Evolutionary conservation across 345 rosid species (phyloP), one percentile per base, ranked within the genome.

Genomic region (Citrus trifoliata): DNA sequence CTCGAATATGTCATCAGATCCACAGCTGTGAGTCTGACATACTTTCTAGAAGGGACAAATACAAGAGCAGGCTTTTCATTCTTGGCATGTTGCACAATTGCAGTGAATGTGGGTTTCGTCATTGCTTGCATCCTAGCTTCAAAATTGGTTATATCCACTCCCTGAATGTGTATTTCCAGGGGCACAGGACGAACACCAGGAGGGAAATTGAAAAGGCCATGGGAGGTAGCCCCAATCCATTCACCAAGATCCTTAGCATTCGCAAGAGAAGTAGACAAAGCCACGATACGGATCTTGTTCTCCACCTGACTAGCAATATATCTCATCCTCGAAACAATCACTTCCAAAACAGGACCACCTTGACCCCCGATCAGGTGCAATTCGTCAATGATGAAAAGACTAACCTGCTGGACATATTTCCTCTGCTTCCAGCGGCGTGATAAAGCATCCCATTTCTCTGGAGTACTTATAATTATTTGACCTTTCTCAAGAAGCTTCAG

Each of bases 71-170:
- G 98, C 87, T 96, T 94, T 75, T 78, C 86, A 67, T 82, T 86
- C 88, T 89, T 89, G 74, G 97, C 97, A 80, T 94, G 97, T 76
- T 96, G 97, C 66, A 89, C 88, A 74, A 96, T 88, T 61, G 93
- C 88, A 32, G 97, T 93, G 86, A 90, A 91, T 3, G 99, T 89
- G 32, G 93, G 94, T 81, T 94, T 96, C 4, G 97, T 89, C 99
- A 94, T 94, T 14, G 94, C 97, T 85, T 90, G 97, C 97, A 95
- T 95, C 88, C 99, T 93, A 38, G 98, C 98, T 83, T 94, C 97
- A 73, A 93, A 94, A 83, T 89, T 94, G 62, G 94, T 86, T 76
- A 96, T 91, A 81, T 94, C 98, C 68, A 93, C 92, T 53, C 97
- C 99, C 80, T 93, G 98, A 72, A 96, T 91, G 88, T 93, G 98